Evolutionary conservation across 1,284 basidiomycete species (phyloP), one percentile per base, ranked within the genome.

Genomic region (Trametes pubescens): DNA sequence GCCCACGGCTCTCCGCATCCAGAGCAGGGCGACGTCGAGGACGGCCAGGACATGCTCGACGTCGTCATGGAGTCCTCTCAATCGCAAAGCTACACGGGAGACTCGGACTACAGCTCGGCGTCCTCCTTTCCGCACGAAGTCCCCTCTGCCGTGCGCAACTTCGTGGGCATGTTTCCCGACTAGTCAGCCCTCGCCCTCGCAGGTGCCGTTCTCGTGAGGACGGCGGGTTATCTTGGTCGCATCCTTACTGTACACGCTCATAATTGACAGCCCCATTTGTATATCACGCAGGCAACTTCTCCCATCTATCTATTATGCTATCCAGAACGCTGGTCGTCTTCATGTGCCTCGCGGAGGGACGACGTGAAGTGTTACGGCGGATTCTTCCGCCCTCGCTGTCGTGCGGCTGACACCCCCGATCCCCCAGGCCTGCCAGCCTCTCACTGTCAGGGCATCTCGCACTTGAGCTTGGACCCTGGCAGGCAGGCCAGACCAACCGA

Each of bases 81-180:
- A 38, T 47, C 54, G 29, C 54, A 56, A 32, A 24, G 21, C 43
- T 16, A 34, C 14, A 3, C 13, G 8, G 40, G 40, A n/a, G 44
- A 35, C 16, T 47, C 32, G 43, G 29, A 56, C 21, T 24, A 54
- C 37, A 43, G 13, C 21, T 54, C 53, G 16, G 40, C 18, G 14
- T 44, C 53, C 2, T 29, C 40, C 29, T 29, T 35, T 8, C 32
- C 40, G 0, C 21, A 46, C 10, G 53, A 18, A 34, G 16, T 49
- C 4, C 56, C 56, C 8, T 38, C 35, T 21, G 34, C 44, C 1
- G 46, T 57, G 56, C 46, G 34, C 10, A 34, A 49, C 29, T 57
- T 57, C 22, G 22, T 57, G 13, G 47, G 4, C 35, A 57, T 57
- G 46, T 57, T 57, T 18, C 46, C 48, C 16, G 35, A n/a, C n/a